Evolutionary conservation across 2,329 filamentous ascomycete genomes (phyloP).

Genomic region (Penicillium rolfsii): DNA sequence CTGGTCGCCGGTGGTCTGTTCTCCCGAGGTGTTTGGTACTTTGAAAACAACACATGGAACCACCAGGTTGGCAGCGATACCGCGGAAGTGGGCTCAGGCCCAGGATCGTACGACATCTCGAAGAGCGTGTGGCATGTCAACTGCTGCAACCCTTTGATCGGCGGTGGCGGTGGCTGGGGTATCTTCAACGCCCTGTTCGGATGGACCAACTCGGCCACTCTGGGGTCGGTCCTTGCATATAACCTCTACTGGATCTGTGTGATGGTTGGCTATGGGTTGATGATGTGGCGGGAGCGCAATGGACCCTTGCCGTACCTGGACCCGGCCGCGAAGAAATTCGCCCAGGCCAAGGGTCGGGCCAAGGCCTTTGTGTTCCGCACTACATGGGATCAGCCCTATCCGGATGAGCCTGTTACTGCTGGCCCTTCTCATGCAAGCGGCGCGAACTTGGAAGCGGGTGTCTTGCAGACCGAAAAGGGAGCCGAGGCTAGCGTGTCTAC

Average conservation of each 20-base stretch:
- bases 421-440: conserved; percentile 10
- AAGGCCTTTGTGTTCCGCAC: conserved; percentile 26
- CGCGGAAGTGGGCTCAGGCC: conserved; percentile 64
- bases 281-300: conserved; percentile 26
- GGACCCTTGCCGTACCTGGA: conserved; percentile 25
- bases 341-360: conserved; percentile 15
- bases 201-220: conserved; percentile 86
- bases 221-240: conserved; percentile 83
- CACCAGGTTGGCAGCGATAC: conserved; percentile 50
- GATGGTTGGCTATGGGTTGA: conserved; percentile 25
- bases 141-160: conserved; percentile 74
- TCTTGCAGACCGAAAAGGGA: conserved; percentile 12
- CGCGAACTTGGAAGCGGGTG: conserved; percentile 11
- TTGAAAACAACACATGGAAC: conserved; percentile 66
- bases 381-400: conserved; percentile 11
- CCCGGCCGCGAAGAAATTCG: conserved; percentile 17
- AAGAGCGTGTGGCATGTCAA: conserved; percentile 83
- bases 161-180: conserved; percentile 79
- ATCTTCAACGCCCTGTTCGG: conserved; percentile 84
- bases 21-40: conserved; percentile 73
- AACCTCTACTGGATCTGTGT: conserved; percentile 73
- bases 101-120: conserved; percentile 78
- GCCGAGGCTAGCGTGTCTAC: conserved; percentile 11
- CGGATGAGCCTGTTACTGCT: conserved; percentile 10
- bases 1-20: conserved; percentile 82